Evolutionary conservation across 2,329 filamentous ascomycete species (phyloP).

Genomic region (Thelonectria blattea): DNA sequence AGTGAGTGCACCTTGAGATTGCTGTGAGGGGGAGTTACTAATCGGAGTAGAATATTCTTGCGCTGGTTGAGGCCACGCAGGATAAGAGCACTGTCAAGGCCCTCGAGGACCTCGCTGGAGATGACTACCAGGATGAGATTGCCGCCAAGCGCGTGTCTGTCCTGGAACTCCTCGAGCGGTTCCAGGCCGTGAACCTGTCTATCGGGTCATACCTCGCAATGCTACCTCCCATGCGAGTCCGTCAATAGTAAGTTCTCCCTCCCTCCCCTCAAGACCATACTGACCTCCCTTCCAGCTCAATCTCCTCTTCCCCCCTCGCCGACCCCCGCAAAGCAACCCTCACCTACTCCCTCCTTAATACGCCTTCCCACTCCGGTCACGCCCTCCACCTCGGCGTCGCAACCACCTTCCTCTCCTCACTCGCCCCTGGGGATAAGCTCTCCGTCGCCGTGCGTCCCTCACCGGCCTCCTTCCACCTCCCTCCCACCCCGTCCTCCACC

Average conservation of each 20-base stretch:
- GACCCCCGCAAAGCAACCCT: conserved; percentile 64
- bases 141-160: conserved; percentile 65
- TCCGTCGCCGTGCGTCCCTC: conserved; percentile 57
- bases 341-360: conserved; percentile 71
- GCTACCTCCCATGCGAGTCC: conserved; percentile 77
- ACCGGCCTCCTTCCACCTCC: conserved; percentile 56
- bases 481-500: conserved; percentile 50
- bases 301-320: conserved; percentile 74
- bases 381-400: conserved; percentile 64
- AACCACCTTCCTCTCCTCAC: conserved; percentile 62
- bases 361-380: conserved; percentile 56
- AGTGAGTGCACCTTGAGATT: conserved; percentile 42
- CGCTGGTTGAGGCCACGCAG: conserved; percentile 55
- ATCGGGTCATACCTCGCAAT: conserved; percentile 72
- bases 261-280: not conserved
- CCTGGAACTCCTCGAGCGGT: conserved; percentile 72
- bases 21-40: not conserved
- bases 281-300: conserved; percentile 53
- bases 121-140: conserved; percentile 55
- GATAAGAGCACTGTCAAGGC: conserved; percentile 51
- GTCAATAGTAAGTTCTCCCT: conserved; percentile 64
- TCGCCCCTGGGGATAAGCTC: conserved; percentile 51
- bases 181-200: conserved; percentile 63
- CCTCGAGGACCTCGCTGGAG: conserved; percentile 55
- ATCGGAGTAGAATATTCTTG: conserved; percentile 42